Percentiles rank a stretch among this genome's conserved stretches.
Evolutionary conservation across 305 asterid species (phyloP).

Genomic region (Solanum hybrid): DNA sequence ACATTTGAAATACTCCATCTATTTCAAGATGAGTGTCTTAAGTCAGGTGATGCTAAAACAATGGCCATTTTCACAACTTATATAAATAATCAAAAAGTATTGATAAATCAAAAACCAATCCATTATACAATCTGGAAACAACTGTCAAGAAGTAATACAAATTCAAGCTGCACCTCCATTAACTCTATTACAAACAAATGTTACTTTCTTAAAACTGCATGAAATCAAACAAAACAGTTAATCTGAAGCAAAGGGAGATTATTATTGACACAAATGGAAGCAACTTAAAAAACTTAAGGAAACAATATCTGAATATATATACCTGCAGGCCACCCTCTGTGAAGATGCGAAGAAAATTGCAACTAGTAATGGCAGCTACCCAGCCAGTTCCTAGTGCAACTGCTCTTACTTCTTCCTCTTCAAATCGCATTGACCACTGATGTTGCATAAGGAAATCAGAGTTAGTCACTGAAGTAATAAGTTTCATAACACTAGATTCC

Average conservation of each 20-base stretch:
- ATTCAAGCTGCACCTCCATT: not conserved
- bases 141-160: not conserved
- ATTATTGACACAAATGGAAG: not conserved
- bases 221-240: not conserved
- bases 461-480: constrained; percentile 10
- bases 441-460: constrained; percentile 24
- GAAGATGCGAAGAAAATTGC: constrained; percentile 82
- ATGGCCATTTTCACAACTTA: not conserved
- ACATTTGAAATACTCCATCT: not conserved
- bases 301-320: not conserved
- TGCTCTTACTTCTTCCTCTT: constrained; percentile 93
- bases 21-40: not conserved
- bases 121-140: not conserved
- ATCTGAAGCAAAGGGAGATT: not conserved
- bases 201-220: not conserved
- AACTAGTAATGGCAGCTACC: constrained; percentile 95
- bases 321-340: constrained; percentile 95
- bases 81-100: not conserved
- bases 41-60: not conserved
- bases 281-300: not conserved
- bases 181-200: not conserved
- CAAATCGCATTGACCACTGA: constrained; percentile 99
- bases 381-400: constrained; percentile 82
- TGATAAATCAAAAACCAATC: not conserved
- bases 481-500: not conserved